phyloP scores from a whole-genome alignment of 2,329 filamentous ascomycete species.

The Epichloe coenophiala region DNA sequence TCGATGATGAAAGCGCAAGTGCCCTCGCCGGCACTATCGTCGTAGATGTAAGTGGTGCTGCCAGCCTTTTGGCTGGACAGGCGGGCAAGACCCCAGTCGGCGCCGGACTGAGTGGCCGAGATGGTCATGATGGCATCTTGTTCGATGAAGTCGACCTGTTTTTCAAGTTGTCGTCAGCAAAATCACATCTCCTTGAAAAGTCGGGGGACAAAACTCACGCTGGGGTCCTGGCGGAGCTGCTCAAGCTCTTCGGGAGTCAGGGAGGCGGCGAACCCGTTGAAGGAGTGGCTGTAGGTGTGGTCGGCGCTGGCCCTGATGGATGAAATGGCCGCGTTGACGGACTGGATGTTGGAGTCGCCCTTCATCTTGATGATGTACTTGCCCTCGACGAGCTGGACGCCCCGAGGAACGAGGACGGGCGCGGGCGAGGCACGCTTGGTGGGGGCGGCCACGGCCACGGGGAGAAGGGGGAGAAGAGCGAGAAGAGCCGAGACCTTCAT shows the following conservation, averaged over 20 bases:
- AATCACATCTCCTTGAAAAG: background rate
- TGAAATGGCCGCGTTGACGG: slow-evolving; percentile 14
- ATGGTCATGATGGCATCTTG: slow-evolving; percentile 38
- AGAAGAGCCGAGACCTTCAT: slow-evolving; percentile 22
- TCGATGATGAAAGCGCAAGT: slow-evolving; percentile 32
- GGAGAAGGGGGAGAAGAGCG: slow-evolving; percentile 19
- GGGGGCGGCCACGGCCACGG: slow-evolving; percentile 19
- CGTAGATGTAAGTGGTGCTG: slow-evolving; percentile 21
- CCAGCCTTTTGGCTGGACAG: slow-evolving; percentile 20
- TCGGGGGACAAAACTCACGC: slow-evolving; percentile 7
- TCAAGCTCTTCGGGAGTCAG: slow-evolving; percentile 14
- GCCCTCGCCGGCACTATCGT: slow-evolving; percentile 23
- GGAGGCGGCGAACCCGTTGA: slow-evolving; percentile 16
- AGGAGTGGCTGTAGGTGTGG: slow-evolving; percentile 15
- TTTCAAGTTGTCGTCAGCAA: background rate
- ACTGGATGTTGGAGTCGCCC: slow-evolving; percentile 9
- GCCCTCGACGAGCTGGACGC: slow-evolving; percentile 17
- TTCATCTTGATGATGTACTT: slow-evolving; percentile 27
- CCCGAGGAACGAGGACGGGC: slow-evolving; percentile 20
- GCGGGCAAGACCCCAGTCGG: slow-evolving; percentile 28
- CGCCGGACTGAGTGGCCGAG: slow-evolving; percentile 22
- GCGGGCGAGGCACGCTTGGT: slow-evolving; percentile 19
- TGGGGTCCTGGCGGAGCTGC: slow-evolving; percentile 14
- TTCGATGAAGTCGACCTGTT: slow-evolving; percentile 23
- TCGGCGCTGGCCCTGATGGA: slow-evolving; percentile 19